phyloP scores from a whole-genome alignment of 164 flowering plant genomes.

The Houttuynia cordata region DNA sequence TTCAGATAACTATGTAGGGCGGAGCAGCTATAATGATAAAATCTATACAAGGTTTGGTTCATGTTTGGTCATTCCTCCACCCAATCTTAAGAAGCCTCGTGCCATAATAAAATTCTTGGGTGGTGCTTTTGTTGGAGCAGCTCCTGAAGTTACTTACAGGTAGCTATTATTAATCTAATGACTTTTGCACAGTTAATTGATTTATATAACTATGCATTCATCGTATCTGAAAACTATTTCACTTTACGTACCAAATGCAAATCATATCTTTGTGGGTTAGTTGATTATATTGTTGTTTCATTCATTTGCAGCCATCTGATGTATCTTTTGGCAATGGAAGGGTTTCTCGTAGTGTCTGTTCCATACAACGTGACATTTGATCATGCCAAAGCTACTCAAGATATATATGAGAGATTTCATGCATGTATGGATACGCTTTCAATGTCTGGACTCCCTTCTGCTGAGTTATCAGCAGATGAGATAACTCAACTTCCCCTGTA shows the following conservation, averaged over 20 bases:
- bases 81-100: constrained; percentile 46
- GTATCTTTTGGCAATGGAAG: constrained; percentile 76
- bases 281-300: too few relatives aligned
- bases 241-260: too few relatives aligned
- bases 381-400: constrained; percentile 60
- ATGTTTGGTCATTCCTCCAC: constrained; percentile 70
- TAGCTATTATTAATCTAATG: constrained; percentile 1
- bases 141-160: constrained; percentile 90
- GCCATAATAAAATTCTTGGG: constrained; percentile 80
- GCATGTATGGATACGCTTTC: constrained; percentile 49
- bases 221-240: too few relatives aligned
- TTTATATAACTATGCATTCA: too few relatives aligned
- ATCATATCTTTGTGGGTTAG: too few relatives aligned
- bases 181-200: too few relatives aligned
- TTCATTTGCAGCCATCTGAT: constrained; percentile 49
- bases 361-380: constrained; percentile 94
- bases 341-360: constrained; percentile 65
- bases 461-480: constrained; percentile 29
- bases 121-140: constrained; percentile 93
- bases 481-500: constrained; percentile 59
- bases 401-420: constrained; percentile 64
- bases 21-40: constrained; percentile 8
- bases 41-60: constrained; percentile 42
- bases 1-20: constrained; percentile 23
- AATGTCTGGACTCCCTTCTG: constrained; percentile 53